Base-by-base conservation (phyloP, 257 asterid species). In the Thymus quinquecostatus region DNA sequence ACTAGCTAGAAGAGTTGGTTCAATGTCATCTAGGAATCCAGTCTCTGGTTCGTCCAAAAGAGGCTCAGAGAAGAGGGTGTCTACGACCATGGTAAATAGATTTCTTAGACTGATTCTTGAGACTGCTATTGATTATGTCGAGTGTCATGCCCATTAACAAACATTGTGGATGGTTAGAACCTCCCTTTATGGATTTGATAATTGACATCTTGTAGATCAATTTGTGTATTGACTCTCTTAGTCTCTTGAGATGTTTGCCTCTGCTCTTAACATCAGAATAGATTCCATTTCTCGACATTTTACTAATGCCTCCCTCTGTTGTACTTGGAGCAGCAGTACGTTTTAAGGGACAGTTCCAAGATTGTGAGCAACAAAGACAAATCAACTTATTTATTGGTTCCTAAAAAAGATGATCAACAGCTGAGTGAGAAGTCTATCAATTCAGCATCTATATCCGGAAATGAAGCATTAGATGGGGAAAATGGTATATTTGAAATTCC, bases 11-110 rank as follows among this genome's bases (percentile, higher is more conserved):
- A 86, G 88, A 77, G 75, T 50, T 5, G 66, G 84, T 71, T 87
- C 85, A 68, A 69, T 84, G 72, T 64, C 97, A 66, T 50, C 87
- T 70, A 83, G 82, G 78, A 79, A 73, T 82, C 75, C 87, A 34
- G 77, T 81, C 73, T 75, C 92, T 69, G 80, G 88, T 84, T 72
- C 89, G 66, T 85, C 91, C 12, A 92, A 84, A 75, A 81, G 96
- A 53, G 86, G 87, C 63, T 76, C 90, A 2, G 92, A 86, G 66
- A 89, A 83, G 82, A 76, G 81, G 77, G 58, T 41, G 59, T 66
- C 92, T 57, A 64, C 95, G 34, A 82, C 91, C 71, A 86, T 82
- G 96, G 96, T 90, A 88, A 80, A 57, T 44, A 59, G 50, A 53
- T 58, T 51, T 33, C 51, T 41, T 41, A 60, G 1, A 58, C 60